Conservation (phyloP, 1,139 yeast genomes). For the Magnusiomyces ingens region DNA sequence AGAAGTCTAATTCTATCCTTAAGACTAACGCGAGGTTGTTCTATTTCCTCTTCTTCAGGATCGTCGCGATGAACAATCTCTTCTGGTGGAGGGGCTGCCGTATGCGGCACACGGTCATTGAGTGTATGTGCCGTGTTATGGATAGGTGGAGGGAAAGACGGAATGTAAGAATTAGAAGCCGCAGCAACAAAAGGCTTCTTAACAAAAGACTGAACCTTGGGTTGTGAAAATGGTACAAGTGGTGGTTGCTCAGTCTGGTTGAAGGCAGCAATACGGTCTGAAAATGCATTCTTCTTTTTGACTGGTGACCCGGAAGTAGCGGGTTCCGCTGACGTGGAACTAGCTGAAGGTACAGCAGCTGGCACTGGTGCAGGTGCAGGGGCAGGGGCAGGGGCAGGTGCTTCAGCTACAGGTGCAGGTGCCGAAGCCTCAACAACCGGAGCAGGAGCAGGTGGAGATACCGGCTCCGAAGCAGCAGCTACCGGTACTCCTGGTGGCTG, state of each 20-base stretch:
- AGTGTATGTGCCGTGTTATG: slow-evolving; percentile 16
- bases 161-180: slow-evolving; percentile 38
- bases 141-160: slow-evolving; percentile 17
- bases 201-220: slow-evolving; percentile 33
- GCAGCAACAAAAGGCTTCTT: slow-evolving; percentile 38
- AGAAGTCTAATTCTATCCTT: slow-evolving; percentile 81
- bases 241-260: slow-evolving; percentile 37
- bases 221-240: slow-evolving; percentile 27
- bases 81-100: slow-evolving; percentile 21
- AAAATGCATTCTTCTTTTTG: slow-evolving; percentile 30
- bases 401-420: slow-evolving; percentile 10
- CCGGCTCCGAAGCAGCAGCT: slow-evolving; percentile 13
- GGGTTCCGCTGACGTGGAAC: not conserved
- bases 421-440: slow-evolving; percentile 11
- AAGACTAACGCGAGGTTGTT: slow-evolving; percentile 68
- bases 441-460: slow-evolving; percentile 17
- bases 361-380: slow-evolving; percentile 17
- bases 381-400: slow-evolving; percentile 15
- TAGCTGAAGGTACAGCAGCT: slow-evolving; percentile 14
- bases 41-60: slow-evolving; percentile 37
- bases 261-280: slow-evolving; percentile 41
- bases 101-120: slow-evolving; percentile 15
- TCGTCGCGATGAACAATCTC: slow-evolving; percentile 13
- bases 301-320: slow-evolving; percentile 8
- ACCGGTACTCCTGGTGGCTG: slow-evolving; percentile 11